Conservation (phyloP, 176 grass and related monocot species). For the Eleusine coracana region DNA sequence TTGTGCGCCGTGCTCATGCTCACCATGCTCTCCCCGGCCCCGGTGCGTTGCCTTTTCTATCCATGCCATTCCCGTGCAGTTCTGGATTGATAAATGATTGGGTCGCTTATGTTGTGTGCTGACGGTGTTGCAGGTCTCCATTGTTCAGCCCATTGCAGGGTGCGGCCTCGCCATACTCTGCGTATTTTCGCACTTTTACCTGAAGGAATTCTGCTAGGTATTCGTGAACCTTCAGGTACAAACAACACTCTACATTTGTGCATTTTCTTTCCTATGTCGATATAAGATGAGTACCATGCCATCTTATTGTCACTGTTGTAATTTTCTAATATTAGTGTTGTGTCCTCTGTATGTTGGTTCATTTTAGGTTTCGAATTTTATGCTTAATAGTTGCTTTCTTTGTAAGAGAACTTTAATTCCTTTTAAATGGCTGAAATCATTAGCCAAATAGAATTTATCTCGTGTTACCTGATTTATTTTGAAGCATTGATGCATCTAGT, state of each 20-base stretch:
- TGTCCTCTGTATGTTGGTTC: neutral
- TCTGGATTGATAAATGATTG: neutral
- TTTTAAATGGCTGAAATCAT: neutral
- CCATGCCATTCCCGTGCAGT: neutral
- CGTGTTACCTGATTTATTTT: neutral
- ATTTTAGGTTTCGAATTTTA: neutral
- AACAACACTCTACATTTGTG: neutral
- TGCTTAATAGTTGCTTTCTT: neutral
- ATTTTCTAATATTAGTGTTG: neutral
- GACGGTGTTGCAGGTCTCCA: conserved; percentile 62
- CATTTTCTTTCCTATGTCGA: neutral
- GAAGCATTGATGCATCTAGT: neutral
- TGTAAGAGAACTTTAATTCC: neutral
- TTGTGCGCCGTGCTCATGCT: conserved; percentile 90
- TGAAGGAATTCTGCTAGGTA: conserved; percentile 54
- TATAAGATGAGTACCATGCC: conserved; percentile 1
- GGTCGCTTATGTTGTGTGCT: neutral
- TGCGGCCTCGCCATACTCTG: conserved; percentile 96
- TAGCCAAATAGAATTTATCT: neutral
- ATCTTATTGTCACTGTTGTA: neutral
- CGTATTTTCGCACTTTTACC: conserved; percentile 94
- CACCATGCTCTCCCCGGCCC: conserved; percentile 81
- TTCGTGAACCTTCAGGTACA: conserved; percentile 65
- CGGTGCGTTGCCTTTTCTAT: conserved; percentile 35
- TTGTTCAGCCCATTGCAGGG: conserved; percentile 94